A percentile compares a stretch with the other conserved stretches of the same genome.
These are phyloP conservation scores for Geosmithia morbida DNA, from an alignment of 2,329 filamentous ascomycete genomes.

Conservation along the genomic window DNA sequence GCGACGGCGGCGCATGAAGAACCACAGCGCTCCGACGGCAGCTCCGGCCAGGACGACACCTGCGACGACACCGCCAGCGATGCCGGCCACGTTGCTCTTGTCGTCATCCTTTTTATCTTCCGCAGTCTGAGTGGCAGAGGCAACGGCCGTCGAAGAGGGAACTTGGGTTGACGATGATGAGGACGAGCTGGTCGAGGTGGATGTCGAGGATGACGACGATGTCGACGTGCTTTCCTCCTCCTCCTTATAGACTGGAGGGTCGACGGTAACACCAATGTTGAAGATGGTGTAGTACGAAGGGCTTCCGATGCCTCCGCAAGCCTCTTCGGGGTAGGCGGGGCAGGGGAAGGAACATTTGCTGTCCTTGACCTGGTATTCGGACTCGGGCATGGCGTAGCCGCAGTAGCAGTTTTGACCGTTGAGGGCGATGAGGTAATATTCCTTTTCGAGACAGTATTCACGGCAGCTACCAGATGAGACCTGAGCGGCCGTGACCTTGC, in stretches of 20 bases:
- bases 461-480: constrained; percentile 27
- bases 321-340: constrained; percentile 43
- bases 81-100: constrained; percentile 54
- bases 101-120: constrained; percentile 5
- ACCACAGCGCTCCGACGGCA: constrained; percentile 53
- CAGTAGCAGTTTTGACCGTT: constrained; percentile 53
- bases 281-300: constrained; percentile 25
- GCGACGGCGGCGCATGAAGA: constrained; percentile 61
- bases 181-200: constrained; percentile 6
- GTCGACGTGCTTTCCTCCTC: constrained; percentile 1
- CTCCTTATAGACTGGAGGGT: constrained; percentile 18
- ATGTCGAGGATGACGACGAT: constrained; percentile 2
- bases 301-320: constrained; percentile 34
- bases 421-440: constrained; percentile 46
- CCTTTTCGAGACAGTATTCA: constrained; percentile 22
- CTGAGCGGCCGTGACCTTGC: constrained; percentile 6
- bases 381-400: constrained; percentile 52
- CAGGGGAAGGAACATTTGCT: constrained; percentile 51
- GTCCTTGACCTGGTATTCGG: constrained; percentile 30
- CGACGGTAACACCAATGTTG: constrained; percentile 32
- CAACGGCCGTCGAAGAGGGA: constrained; percentile 2
- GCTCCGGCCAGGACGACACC: constrained; percentile 58
- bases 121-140: constrained; percentile 7
- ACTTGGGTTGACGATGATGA: constrained; percentile 4
- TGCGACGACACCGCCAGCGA: constrained; percentile 78